These are phyloP conservation scores for Silene noctiflora DNA, from an alignment of 179 eudicot genomes.

Conservation along the genomic window DNA sequence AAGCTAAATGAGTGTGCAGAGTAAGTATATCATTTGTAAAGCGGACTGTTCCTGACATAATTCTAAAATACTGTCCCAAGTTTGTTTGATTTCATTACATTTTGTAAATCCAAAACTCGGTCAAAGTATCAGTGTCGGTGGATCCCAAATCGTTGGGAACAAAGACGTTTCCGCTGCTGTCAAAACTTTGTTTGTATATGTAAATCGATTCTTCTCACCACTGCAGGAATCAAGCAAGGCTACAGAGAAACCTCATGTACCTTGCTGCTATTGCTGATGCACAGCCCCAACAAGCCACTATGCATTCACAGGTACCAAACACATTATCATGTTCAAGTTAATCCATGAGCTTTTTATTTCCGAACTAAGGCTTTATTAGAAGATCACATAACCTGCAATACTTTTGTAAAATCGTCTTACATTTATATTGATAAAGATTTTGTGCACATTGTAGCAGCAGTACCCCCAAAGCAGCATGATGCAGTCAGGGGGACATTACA, in stretches of 20 bases:
- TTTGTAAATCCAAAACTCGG: too few species aligned
- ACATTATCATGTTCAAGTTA: too few species aligned
- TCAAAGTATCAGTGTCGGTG: neutral
- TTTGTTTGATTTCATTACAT: too few species aligned
- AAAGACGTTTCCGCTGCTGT: too few species aligned
- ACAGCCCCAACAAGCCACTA: slow-evolving; percentile 73
- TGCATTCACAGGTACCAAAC: slow-evolving; percentile 69
- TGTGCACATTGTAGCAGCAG: slow-evolving; percentile 13
- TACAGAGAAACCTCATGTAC: slow-evolving; percentile 86
- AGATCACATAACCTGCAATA: too few species aligned
- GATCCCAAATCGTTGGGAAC: neutral
- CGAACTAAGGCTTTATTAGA: too few species aligned
- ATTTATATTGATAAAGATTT: too few species aligned
- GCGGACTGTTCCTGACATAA: neutral
- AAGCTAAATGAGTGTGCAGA: slow-evolving; percentile 93
- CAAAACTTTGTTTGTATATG: neutral
- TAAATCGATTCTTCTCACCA: neutral
- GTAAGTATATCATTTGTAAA: slow-evolving; percentile 42
- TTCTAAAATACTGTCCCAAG: too few species aligned
- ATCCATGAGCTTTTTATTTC: too few species aligned
- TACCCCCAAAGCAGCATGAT: slow-evolving; percentile 30
- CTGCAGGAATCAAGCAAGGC: slow-evolving; percentile 76
- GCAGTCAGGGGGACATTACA: slow-evolving; percentile 41
- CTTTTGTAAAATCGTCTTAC: too few species aligned
- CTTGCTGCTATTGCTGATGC: slow-evolving; percentile 93